These are phyloP conservation scores for Arabidopsis hybrid DNA, from an alignment of 441 rosid genomes.

Conservation along the genomic window DNA sequence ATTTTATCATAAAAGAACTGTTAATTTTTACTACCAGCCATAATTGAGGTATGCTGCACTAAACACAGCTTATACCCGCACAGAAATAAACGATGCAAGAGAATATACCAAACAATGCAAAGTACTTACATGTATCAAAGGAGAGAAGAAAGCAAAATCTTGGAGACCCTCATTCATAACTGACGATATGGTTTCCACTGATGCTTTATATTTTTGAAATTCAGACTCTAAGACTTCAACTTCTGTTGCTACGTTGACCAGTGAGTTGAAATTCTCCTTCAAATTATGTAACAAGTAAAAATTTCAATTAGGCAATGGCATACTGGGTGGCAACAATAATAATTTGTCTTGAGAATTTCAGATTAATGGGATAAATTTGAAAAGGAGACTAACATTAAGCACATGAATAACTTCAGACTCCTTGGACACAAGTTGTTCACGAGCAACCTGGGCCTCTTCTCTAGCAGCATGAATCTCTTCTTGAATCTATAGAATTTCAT, in stretches of 20 bases:
- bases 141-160: slow-evolving; percentile 53
- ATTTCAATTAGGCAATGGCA: slow-evolving; percentile 37
- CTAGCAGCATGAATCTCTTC: slow-evolving; percentile 70
- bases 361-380: slow-evolving; percentile 32
- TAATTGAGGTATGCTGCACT: slow-evolving; percentile 15
- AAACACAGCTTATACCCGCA: slow-evolving; percentile 20
- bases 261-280: slow-evolving; percentile 51
- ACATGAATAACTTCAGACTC: slow-evolving; percentile 57
- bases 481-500: slow-evolving; percentile 55
- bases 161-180: slow-evolving; percentile 71
- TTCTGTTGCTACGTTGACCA: slow-evolving; percentile 57
- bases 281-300: slow-evolving; percentile 37
- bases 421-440: slow-evolving; percentile 58
- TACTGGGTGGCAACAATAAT: slow-evolving; percentile 33
- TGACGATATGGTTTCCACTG: slow-evolving; percentile 53
- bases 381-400: slow-evolving; percentile 45
- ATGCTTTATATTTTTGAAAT: slow-evolving; percentile 56
- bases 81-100: slow-evolving; percentile 15
- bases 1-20: slow-evolving; percentile 27
- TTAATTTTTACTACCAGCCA: not conserved
- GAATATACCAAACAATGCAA: slow-evolving; percentile 14
- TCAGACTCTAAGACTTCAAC: slow-evolving; percentile 67
- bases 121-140: slow-evolving; percentile 66
- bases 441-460: slow-evolving; percentile 66
- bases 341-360: slow-evolving; percentile 12